phyloP scores from a whole-genome alignment of 1,284 basidiomycete genomes.

The Fomitopsis schrenkii region DNA sequence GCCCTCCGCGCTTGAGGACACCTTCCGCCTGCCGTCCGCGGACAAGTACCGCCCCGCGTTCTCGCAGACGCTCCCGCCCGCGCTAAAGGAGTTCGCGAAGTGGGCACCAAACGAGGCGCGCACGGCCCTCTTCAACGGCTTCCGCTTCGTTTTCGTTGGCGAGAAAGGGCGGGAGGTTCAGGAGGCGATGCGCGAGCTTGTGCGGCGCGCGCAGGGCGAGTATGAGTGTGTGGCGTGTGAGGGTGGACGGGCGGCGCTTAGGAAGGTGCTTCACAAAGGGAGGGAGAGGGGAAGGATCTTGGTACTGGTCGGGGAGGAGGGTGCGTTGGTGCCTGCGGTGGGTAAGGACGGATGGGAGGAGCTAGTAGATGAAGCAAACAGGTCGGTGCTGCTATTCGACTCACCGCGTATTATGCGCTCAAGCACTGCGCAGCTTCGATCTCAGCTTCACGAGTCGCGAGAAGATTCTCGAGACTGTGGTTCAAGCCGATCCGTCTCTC shows the following conservation, averaged over 20 bases:
- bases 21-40: conserved; percentile 43
- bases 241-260: conserved; percentile 44
- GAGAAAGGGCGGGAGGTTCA: conserved; percentile 49
- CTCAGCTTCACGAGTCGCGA: conserved; percentile 24
- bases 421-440: conserved; percentile 19
- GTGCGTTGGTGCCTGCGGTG: conserved; percentile 41
- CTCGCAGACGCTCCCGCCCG: conserved; percentile 39
- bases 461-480: conserved; percentile 28
- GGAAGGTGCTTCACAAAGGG: conserved; percentile 46
- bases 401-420: not conserved
- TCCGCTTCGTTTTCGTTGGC: conserved; percentile 55
- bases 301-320: conserved; percentile 48
- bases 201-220: conserved; percentile 50
- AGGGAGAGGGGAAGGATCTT: conserved; percentile 41
- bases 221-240: conserved; percentile 56
- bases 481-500: conserved; percentile 25
- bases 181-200: conserved; percentile 44
- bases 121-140: conserved; percentile 43
- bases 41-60: conserved; percentile 57
- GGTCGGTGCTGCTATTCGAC: conserved; percentile 31
- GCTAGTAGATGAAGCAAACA: conserved; percentile 43
- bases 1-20: conserved; percentile 42
- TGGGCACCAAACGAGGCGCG: conserved; percentile 68
- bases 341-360: conserved; percentile 50
- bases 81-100: conserved; percentile 45